Base-by-base conservation (phyloP, 1,284 basidiomycete species). In the Serendipita sp. region DNA sequence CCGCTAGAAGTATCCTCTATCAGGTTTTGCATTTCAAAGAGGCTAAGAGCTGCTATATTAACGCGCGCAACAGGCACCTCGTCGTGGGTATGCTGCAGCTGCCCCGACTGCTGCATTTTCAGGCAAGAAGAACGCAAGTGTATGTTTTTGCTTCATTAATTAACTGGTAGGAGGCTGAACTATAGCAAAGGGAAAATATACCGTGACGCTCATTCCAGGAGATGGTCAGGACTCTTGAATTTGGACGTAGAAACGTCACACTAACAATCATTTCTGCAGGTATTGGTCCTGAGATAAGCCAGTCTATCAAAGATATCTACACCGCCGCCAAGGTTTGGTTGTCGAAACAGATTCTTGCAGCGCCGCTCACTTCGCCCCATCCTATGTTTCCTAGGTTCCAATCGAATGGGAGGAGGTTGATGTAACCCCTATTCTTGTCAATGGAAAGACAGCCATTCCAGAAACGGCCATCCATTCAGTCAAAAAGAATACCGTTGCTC, bases 381-480 rank as follows among this genome's bases (percentile, higher is more conserved):
- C 22, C 22, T 22, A 22, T 12, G 49, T 47, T 6, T 38, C 53
- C n/a, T 65, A 93, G 89, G 93, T 93, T 32, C 94, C 94, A 61
- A 94, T 97, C 70, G 82, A 91, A 76, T 99, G 96, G 96, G 96
- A 99, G 75, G 95, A 99, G 77, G 94, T 97, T 72, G 91, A 88
- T 71, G 96, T 99, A 63, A 89, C 92, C 17, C 96, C 96, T 17
- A 84, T 96, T 66, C 79, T 97, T 69, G 92, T 92, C 74, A 87
- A 87, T 68, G 96, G 96, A 64, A 97, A 97, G 81, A 96, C 93
- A 65, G 91, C 91, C 67, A 99, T 99, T 71, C 96, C 96, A 58
- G 92, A 96, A 66, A 77, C 77, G 64, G 93, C 95, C 55, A 93
- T 99, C 68, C 81, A 81, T 67, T 93, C 90, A 30, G 89, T 99